Evolutionary conservation across 1,284 basidiomycete genomes (phyloP).

Genomic region (Ustilago xerochloae): DNA sequence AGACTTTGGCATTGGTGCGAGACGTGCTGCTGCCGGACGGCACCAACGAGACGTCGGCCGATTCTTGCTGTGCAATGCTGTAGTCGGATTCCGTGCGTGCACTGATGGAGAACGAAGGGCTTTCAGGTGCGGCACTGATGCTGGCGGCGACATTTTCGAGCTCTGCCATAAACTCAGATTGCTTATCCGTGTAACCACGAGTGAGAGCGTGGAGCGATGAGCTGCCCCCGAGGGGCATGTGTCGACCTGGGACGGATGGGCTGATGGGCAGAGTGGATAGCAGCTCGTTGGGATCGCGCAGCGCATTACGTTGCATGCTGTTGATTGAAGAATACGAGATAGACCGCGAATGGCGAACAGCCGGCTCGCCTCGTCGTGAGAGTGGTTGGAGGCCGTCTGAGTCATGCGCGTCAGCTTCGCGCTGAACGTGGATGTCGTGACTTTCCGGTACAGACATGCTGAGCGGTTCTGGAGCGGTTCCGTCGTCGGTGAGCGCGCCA

Average conservation of each 20-base stretch:
- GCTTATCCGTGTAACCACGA: slow-evolving; percentile 28
- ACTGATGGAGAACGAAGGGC: slow-evolving; percentile 56
- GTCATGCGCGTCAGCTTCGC: slow-evolving; percentile 1
- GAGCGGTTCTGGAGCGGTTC: slow-evolving; percentile 19
- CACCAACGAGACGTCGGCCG: slow-evolving; percentile 15
- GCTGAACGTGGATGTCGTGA: slow-evolving; percentile 16
- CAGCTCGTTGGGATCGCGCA: slow-evolving; percentile 22
- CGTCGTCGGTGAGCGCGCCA: slow-evolving; percentile 38
- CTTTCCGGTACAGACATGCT: slow-evolving; percentile 23
- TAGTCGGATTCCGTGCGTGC: slow-evolving; percentile 54
- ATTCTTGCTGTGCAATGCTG: slow-evolving; percentile 33
- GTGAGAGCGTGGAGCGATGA: slow-evolving; percentile 40
- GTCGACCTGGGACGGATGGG: slow-evolving; percentile 31
- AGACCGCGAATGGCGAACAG: slow-evolving; percentile 55
- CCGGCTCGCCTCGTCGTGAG: slow-evolving; percentile 19
- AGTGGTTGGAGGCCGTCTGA: slow-evolving; percentile 7
- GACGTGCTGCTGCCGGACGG: slow-evolving; percentile 15
- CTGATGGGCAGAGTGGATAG: slow-evolving; percentile 33
- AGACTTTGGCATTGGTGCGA: not conserved
- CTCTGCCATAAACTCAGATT: slow-evolving; percentile 39
- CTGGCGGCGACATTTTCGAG: slow-evolving; percentile 29
- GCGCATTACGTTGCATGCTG: slow-evolving; percentile 30
- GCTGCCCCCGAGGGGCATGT: slow-evolving; percentile 29
- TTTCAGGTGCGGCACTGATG: slow-evolving; percentile 35
- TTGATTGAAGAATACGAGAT: slow-evolving; percentile 61